Base-by-base conservation (phyloP, 441 rosid genomes). In the Bocquillonia castaneifolia region DNA sequence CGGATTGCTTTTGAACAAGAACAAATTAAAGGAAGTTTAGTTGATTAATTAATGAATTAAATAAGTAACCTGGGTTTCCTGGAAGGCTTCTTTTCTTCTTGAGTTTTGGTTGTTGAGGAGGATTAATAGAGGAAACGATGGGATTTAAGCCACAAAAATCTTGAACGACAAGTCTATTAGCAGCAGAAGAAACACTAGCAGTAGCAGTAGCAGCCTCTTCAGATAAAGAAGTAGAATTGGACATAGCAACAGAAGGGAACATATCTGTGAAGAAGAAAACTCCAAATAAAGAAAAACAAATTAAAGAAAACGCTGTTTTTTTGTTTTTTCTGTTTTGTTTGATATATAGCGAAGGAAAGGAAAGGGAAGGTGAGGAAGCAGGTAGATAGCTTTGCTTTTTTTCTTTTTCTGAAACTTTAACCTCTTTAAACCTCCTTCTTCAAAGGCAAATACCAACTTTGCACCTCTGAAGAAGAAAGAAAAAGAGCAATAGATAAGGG, bases 51-150 rank as follows among this genome's bases (percentile, higher is more conserved):
- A 56, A 60, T 10, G 10, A 44, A 53, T 20, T 5, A 3, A n/a
- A n/a, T n/a, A n/a, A n/a, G n/a, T 66, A 69, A 88, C 99, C 99
- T 76, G 97, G 97, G 76, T 93, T 88, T 14, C 99, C 93, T 34
- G 99, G 97, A 67, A 88, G 85, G 82, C 83, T 88, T 81, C 99
- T 80, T 50, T 91, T 91, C 85, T 88, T 93, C 87, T 85, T 91
- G 72, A 69, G 55, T 78, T 83, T 89, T 14, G 74, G 82, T 73
- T 55, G 69, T 20, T 77, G 84, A n/a, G 83, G 79, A 63, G 79
- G 74, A 68, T 74, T 34, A 69, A 68, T 64, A n/a, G 86, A 36
- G 40, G 40, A 80, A 70, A 59, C 67, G 26, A 67, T 66, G 66
- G 76, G 85, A 63, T 68, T 76, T 65, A 82, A 79, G 81, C 64